Evolutionary conservation across 2,329 filamentous ascomycete genomes (phyloP).

Genomic region (Monilinia aucupariae): DNA sequence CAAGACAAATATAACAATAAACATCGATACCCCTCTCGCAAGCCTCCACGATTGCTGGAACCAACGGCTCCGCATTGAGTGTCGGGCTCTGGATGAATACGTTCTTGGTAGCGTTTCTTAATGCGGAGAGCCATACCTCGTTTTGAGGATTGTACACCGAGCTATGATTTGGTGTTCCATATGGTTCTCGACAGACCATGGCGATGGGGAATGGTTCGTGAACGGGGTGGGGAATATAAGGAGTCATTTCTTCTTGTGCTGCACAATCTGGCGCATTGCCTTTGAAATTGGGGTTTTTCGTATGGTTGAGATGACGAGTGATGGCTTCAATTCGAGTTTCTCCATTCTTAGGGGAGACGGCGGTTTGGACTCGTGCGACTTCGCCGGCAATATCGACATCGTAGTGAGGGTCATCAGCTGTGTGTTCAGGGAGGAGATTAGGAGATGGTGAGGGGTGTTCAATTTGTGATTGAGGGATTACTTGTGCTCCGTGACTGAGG

Average conservation of each 20-base stretch:
- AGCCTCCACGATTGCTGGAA: conserved; percentile 59
- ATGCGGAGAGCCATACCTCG: conserved; percentile 64
- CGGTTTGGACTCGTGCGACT: conserved; percentile 54
- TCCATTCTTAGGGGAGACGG: conserved; percentile 44
- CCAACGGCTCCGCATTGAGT: conserved; percentile 63
- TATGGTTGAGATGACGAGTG: conserved; percentile 61
- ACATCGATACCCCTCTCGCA: conserved; percentile 63
- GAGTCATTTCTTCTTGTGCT: conserved; percentile 55
- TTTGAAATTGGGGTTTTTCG: conserved; percentile 46
- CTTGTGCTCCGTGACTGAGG: conserved; percentile 29
- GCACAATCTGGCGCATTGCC: conserved; percentile 50
- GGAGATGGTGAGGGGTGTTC: conserved; percentile 21
- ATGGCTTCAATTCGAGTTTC: conserved; percentile 55
- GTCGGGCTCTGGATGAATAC: conserved; percentile 79
- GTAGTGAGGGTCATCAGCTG: conserved; percentile 55
- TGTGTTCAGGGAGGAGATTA: conserved; percentile 48
- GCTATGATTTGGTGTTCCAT: conserved; percentile 56
- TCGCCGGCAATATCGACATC: conserved; percentile 57
- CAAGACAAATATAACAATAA: conserved; percentile 66
- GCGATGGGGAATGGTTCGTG: conserved; percentile 63
- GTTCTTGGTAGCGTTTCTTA: conserved; percentile 55
- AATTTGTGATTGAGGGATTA: conserved; percentile 24
- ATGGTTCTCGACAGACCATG: conserved; percentile 63
- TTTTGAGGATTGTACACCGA: conserved; percentile 66
- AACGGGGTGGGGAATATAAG: conserved; percentile 53